Evolutionary conservation across 306 rosid genomes (phyloP), one percentile per base, ranked within the genome.

Genomic region (Castanospermum australe): DNA sequence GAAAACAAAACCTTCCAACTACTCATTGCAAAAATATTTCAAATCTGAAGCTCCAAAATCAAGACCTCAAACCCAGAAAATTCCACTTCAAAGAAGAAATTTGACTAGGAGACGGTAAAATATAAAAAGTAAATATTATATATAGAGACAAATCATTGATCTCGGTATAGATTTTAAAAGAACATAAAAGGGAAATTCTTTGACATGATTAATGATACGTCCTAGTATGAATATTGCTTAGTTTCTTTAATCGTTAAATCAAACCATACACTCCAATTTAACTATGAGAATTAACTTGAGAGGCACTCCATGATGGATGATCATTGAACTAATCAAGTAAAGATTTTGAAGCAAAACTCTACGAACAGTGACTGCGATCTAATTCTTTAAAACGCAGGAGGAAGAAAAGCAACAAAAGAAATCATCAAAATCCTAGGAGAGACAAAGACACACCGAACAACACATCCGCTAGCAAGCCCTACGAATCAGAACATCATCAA

Each of bases 381-480:
- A 44, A 57, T 18, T 44, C 17, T 32, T 24, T 11, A 17, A 45
- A 44, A 77, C 18, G 4, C 60, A 45, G 3, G 11, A 12, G 1
- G 17, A 4, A 54, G 5, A 38, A 47, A 22, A 20, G 28, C 14
- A 39, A 11, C 2, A 24, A 25, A 65, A 11, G 4, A 62, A 20
- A 36, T 59, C 0, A 69, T 45, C n/a, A 38, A 59, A 39, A 69
- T 30, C 32, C 17, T 4, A 76, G 10, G 45, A 14, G 0, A 30
- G 13, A 18, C 22, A 33, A 30, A 13, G 4, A 5, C 2, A n/a
- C 1, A 14, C 18, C 51, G 47, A 33, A 3, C 3, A 14, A 17
- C 78, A 62, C 54, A 60, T 18, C 48, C 22, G 13, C 35, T 18
- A 18, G 9, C 76, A 33, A 67, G 22, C 80, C 69, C 89, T 70